Base-by-base conservation (phyloP, 768 basidiomycete genomes). In the Lyophyllum shimeji region DNA sequence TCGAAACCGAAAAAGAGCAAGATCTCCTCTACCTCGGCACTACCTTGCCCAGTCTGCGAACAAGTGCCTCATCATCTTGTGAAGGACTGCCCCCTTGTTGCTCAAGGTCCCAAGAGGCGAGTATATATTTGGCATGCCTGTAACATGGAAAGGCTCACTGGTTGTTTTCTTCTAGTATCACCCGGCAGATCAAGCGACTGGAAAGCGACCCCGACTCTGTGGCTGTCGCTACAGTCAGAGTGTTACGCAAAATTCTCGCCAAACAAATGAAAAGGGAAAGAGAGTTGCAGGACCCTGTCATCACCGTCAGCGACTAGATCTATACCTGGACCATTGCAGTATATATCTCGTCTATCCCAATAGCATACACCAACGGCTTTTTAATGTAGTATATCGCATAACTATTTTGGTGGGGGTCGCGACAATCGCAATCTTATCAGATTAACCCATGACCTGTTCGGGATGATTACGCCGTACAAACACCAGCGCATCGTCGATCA, bases 71-170 rank as follows among this genome's bases (percentile, higher is more conserved):
- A 69, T 39, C 66, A 70, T 66, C 56, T 74, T 20, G 58, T 82
- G 9, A 76, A 81, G 63, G 74, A 78, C 24, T 92, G 90, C 63
- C 81, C 85, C 15, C 63, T 82, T 21, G 76, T 86, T 2, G 57
- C 56, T 6, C 72, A 74, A 50, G 89, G 87, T 1, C 71, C 82
- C 0, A 69, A 73, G 53, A 86, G 82, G 88, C 87, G 59, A 44
- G 51, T 55, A n/a, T n/a, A n/a, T 45, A 49, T 42, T 7, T 1
- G 17, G 33, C 39, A 34, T 40, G 9, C 17, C 31, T 18, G 24
- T 25, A 50, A 17, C 29, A 43, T 40, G 44, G 46, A 7, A 46
- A 27, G 3, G 39, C 21, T 27, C 21, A 5, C 23, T 46, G 18
- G 37, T 27, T 51, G 13, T 40, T 53, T 34, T 17, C 56, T 49